phyloP scores from a whole-genome alignment of 169 alveolate genomes.

The Cryptosporidium parvum region DNA sequence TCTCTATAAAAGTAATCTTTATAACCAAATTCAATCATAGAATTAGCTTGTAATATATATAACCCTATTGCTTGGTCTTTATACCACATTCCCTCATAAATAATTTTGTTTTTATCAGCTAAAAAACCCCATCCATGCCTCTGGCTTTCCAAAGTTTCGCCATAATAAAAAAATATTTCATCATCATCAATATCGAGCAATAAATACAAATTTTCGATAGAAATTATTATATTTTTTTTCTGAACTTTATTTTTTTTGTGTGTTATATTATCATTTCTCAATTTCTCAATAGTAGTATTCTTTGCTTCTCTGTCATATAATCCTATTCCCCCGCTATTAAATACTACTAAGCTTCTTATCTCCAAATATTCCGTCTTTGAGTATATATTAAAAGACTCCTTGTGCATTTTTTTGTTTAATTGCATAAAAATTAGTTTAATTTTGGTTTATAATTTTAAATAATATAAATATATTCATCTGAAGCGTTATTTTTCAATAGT shows the following conservation, averaged over 20 bases:
- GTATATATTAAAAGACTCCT: not conserved
- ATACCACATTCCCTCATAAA: conserved; percentile 81
- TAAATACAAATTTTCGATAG: not conserved
- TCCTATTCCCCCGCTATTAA: conserved; percentile 44
- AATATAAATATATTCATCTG: too few species aligned
- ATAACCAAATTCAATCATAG: conserved; percentile 78
- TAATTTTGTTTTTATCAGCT: conserved; percentile 76
- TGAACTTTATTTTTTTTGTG: not conserved
- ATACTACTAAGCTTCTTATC: conserved; percentile 17
- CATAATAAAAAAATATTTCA: conserved; percentile 74
- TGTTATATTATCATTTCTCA: not conserved
- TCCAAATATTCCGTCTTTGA: not conserved
- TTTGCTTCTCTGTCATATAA: not conserved
- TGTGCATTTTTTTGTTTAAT: not conserved
- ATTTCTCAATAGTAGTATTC: not conserved
- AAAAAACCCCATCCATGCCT: conserved; percentile 83
- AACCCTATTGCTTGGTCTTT: conserved; percentile 78
- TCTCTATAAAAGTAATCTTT: conserved; percentile 73
- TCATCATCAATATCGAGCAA: not conserved
- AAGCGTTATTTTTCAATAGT: too few species aligned
- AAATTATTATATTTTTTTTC: conserved; percentile 16
- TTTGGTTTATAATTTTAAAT: not conserved
- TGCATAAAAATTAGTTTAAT: not conserved
- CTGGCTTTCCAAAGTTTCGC: conserved; percentile 79
- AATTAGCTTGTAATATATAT: conserved; percentile 77